These are phyloP conservation scores for Rosellinia necatrix DNA, from an alignment of 2,329 filamentous ascomycete genomes.

Conservation along the genomic window DNA sequence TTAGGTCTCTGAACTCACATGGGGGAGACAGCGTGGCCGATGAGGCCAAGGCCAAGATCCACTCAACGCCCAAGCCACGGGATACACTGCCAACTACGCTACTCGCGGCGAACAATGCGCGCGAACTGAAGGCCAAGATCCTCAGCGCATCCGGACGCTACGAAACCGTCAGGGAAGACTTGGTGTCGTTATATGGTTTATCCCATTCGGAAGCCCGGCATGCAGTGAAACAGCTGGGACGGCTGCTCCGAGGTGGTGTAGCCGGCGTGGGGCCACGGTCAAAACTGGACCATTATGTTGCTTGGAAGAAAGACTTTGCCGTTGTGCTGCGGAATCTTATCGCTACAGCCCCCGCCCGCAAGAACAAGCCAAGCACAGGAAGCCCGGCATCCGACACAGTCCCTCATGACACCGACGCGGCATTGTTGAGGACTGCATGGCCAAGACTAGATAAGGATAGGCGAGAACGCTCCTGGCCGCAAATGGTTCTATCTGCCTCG, in stretches of 20 bases:
- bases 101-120: not conserved
- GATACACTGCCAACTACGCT: not conserved
- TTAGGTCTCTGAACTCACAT: too few species aligned
- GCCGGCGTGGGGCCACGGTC: slow-evolving; percentile 10
- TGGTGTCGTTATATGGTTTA: slow-evolving; percentile 30
- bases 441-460: slow-evolving; percentile 26
- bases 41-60: too few species aligned
- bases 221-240: slow-evolving; percentile 36
- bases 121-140: slow-evolving; percentile 31
- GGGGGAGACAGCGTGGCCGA: too few species aligned
- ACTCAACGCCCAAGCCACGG: too few species aligned
- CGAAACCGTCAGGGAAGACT: slow-evolving; percentile 21
- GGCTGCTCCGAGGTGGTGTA: slow-evolving; percentile 28
- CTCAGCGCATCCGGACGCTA: slow-evolving; percentile 27
- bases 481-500: slow-evolving; percentile 32
- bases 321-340: slow-evolving; percentile 8
- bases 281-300: slow-evolving; percentile 34
- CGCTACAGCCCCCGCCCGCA: not conserved
- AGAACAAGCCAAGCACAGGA: not conserved
- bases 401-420: slow-evolving; percentile 10
- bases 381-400: not conserved
- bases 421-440: slow-evolving; percentile 34
- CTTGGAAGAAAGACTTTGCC: slow-evolving; percentile 36
- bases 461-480: slow-evolving; percentile 36
- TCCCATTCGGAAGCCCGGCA: slow-evolving; percentile 32